Evolutionary conservation across 257 asterid genomes (phyloP).

Genomic region (Nicotiana benthamiana): DNA sequence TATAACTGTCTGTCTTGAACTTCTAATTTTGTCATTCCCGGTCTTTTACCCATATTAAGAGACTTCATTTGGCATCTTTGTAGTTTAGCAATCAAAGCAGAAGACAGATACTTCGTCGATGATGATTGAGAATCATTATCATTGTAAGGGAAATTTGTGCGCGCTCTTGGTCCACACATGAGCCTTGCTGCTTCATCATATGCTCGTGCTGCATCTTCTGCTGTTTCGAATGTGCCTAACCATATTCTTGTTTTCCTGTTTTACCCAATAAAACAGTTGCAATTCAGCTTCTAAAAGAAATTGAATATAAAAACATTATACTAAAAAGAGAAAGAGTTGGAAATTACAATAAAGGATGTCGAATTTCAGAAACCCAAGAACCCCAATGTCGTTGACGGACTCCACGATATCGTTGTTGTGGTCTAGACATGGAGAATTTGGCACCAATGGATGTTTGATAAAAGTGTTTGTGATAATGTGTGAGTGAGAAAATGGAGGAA

Average conservation of each 20-base stretch:
- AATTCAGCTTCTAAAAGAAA: neutral
- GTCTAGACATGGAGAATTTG: conserved; percentile 34
- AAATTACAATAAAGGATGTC: conserved; percentile 63
- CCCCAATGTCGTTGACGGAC: conserved; percentile 93
- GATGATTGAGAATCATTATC: conserved; percentile 25
- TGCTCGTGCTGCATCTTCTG: conserved; percentile 76
- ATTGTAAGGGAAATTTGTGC: conserved; percentile 48
- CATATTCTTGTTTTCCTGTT: conserved; percentile 68
- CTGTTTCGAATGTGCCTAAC: conserved; percentile 79
- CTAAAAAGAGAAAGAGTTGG: neutral
- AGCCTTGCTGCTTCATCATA: conserved; percentile 78
- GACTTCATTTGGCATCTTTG: conserved; percentile 61
- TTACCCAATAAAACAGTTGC: neutral
- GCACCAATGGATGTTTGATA: neutral
- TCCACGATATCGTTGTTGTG: conserved; percentile 63
- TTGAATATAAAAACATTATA: neutral
- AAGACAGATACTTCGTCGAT: conserved; percentile 36
- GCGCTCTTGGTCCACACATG: conserved; percentile 65
- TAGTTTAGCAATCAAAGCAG: conserved; percentile 52
- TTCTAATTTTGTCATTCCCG: neutral
- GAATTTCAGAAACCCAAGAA: conserved; percentile 87
- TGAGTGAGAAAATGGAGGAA: neutral
- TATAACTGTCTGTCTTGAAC: neutral
- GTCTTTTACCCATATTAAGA: conserved; percentile 30
- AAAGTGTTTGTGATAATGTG: neutral